A percentile compares a stretch with the other conserved stretches of the same genome.
Evolutionary conservation across 208 protist species (phyloP).

Genomic region (Leishmania major): DNA sequence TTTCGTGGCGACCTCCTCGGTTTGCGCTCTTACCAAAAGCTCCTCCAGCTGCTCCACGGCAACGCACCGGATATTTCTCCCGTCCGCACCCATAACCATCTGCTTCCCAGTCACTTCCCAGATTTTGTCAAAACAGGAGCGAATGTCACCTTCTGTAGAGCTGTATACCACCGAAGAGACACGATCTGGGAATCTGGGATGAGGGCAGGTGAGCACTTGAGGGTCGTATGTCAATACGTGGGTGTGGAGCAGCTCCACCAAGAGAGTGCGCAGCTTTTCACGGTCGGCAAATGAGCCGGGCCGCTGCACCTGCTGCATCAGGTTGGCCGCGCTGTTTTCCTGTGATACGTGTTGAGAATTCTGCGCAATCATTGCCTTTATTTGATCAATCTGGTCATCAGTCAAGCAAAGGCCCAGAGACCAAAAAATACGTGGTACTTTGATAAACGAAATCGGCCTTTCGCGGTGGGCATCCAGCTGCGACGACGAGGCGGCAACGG

Average conservation of each 20-base stretch:
- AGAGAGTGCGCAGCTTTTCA: slow-evolving; percentile 21
- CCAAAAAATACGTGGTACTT: slow-evolving; percentile 53
- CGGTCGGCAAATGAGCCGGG: slow-evolving; percentile 8
- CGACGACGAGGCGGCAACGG: not conserved
- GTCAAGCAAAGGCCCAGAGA: slow-evolving; percentile 50
- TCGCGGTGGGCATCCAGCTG: not conserved
- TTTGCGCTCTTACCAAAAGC: slow-evolving; percentile 5
- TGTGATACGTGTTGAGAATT: not conserved
- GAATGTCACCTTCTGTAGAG: slow-evolving; percentile 20
- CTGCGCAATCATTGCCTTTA: slow-evolving; percentile 25
- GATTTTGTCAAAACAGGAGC: slow-evolving; percentile 19
- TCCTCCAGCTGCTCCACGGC: slow-evolving; percentile 26
- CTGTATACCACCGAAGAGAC: slow-evolving; percentile 29
- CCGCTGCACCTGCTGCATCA: not conserved
- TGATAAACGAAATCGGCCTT: slow-evolving; percentile 24
- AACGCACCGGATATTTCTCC: slow-evolving; percentile 8
- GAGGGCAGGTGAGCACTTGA: slow-evolving; percentile 22
- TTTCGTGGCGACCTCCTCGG: not conserved
- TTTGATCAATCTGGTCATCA: slow-evolving; percentile 44
- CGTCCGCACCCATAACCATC: not conserved
- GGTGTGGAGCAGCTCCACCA: slow-evolving; percentile 30
- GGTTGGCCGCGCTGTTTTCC: not conserved
- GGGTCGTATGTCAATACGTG: slow-evolving; percentile 32
- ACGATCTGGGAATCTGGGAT: slow-evolving; percentile 22
- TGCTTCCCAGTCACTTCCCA: slow-evolving; percentile 27